A percentile compares a stretch with the other conserved stretches of the same genome.
These are phyloP conservation scores for Endocladia muricata DNA, from an alignment of 31 red algal genomes.

Conservation along the genomic window DNA sequence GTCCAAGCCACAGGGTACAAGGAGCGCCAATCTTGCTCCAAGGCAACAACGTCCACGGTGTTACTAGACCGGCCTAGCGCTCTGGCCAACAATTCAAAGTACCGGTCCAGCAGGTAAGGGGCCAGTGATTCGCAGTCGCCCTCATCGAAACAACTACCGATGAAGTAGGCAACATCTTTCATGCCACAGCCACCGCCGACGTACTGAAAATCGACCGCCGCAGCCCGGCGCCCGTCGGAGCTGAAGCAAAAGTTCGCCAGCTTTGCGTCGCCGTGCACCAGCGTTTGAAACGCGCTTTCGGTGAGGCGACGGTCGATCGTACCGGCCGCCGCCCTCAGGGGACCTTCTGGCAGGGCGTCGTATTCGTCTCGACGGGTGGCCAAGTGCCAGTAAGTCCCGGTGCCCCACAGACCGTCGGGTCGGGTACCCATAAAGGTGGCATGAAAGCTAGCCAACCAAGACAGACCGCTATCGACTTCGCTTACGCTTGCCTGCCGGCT, in stretches of 20 bases:
- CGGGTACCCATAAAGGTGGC: no score
- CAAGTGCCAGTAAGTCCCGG: no score
- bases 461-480: no score
- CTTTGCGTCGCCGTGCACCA: slow-evolving; percentile 44
- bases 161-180: slow-evolving; percentile 40
- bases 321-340: slow-evolving; percentile 2
- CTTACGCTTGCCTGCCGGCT: no score
- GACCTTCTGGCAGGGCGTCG: not conserved
- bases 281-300: not conserved
- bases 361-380: slow-evolving; percentile 8
- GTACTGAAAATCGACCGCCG: slow-evolving; percentile 43
- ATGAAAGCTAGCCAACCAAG: no score
- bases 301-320: slow-evolving; percentile 2
- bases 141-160: slow-evolving; percentile 19
- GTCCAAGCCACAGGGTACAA: no score
- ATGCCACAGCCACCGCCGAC: slow-evolving; percentile 42
- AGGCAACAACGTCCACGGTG: no score
- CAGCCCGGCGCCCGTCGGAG: not conserved
- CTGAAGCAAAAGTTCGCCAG: slow-evolving; percentile 29
- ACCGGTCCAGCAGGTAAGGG: no score
- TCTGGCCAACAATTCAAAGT: no score
- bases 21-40: no score
- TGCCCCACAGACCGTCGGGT: no score
- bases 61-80: no score
- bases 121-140: slow-evolving; percentile 10